Percentiles rank a stretch among this genome's conserved stretches.
phyloP scores from a whole-genome alignment of 352 stramenopile species.

The Globisporangium nagaii region DNA sequence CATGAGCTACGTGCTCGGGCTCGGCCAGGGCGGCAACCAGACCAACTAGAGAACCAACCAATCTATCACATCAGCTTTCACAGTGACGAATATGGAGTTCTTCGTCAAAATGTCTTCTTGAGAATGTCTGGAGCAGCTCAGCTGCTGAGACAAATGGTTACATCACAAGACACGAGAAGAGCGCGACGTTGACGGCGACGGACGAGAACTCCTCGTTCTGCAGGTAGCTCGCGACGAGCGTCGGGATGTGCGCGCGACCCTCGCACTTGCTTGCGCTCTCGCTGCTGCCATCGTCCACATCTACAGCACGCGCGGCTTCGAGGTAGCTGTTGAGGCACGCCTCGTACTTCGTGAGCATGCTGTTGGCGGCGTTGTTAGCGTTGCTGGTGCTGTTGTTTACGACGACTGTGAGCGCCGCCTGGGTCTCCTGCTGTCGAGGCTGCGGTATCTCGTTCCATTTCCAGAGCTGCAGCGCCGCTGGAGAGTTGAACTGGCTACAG shows the following conservation, averaged over 20 bases:
- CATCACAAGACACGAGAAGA: constrained; percentile 8
- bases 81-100: too few species aligned
- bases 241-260: constrained; percentile 7
- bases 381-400: neutral
- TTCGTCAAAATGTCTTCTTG: too few species aligned
- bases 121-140: too few species aligned
- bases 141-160: too few species aligned
- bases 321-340: constrained; percentile 13
- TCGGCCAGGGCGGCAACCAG: constrained; percentile 71
- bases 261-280: neutral
- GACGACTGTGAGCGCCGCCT: constrained; percentile 9
- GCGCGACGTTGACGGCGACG: constrained; percentile 1
- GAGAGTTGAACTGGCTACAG: constrained; percentile 11
- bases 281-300: neutral
- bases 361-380: neutral
- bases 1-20: constrained; percentile 86
- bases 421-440: neutral
- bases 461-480: constrained; percentile 6
- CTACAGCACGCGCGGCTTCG: neutral
- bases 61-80: too few species aligned
- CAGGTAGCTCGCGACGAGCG: constrained; percentile 12
- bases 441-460: constrained; percentile 1
- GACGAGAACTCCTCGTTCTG: constrained; percentile 13
- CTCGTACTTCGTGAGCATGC: constrained; percentile 1
- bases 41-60: constrained; percentile 65